Percentiles rank a stretch among this genome's conserved stretches.
phyloP scores from a whole-genome alignment of 495 filamentous ascomycete species.

The Parmelia sp. region DNA sequence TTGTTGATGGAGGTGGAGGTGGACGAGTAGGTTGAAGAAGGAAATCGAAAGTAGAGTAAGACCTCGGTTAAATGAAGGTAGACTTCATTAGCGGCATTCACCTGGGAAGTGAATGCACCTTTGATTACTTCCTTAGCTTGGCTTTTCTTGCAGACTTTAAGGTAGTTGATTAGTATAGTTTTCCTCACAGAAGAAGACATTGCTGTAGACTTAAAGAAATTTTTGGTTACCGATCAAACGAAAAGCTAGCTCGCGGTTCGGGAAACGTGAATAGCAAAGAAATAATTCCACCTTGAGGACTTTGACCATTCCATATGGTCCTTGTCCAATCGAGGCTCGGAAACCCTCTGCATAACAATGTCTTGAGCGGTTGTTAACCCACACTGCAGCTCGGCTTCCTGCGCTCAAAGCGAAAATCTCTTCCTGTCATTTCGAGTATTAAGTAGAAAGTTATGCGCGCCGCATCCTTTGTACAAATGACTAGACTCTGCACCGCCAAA shows the following conservation, averaged over 20 bases:
- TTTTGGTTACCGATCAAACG: no score
- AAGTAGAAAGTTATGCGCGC: background rate
- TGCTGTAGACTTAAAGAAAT: no score
- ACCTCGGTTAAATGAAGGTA: background rate
- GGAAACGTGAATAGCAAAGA: no score
- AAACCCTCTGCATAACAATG: no score
- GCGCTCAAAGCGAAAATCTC: no score
- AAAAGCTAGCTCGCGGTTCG: no score
- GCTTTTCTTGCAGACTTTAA: background rate
- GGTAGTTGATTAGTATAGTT: background rate
- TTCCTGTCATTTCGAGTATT: background rate
- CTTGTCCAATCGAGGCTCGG: background rate
- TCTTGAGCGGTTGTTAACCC: no score
- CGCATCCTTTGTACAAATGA: background rate
- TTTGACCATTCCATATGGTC: background rate
- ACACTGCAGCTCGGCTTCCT: background rate
- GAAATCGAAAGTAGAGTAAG: background rate
- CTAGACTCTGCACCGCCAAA: background rate
- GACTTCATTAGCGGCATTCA: background rate
- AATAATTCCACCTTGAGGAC: background rate
- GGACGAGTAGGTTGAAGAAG: background rate
- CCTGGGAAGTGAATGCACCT: background rate
- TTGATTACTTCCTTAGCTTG: background rate
- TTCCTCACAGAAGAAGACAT: no score
- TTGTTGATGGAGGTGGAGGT: no score